Evolutionary conservation across 768 basidiomycete genomes (phyloP).

Genomic region (Pisolithus sp.): DNA sequence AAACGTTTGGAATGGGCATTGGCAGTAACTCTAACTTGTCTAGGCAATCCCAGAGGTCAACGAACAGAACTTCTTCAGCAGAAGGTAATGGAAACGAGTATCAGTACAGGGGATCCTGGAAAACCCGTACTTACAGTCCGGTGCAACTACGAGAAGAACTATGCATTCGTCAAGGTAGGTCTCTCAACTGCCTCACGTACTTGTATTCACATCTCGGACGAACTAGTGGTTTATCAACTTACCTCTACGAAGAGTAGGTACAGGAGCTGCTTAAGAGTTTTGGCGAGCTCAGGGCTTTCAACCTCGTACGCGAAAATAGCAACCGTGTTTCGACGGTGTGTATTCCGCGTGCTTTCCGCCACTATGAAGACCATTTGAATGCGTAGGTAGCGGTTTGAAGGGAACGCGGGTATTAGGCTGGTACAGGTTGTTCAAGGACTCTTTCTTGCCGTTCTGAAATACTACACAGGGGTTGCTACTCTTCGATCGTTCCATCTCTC

Average conservation of each 20-base stretch:
- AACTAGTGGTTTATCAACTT: constrained; percentile 73
- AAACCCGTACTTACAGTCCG: constrained; percentile 92
- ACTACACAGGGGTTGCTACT: too few species aligned
- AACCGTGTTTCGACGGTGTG: constrained; percentile 82
- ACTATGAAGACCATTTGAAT: too few species aligned
- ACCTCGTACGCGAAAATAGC: constrained; percentile 91
- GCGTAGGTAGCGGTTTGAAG: too few species aligned
- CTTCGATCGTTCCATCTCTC: too few species aligned
- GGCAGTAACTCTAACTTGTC: constrained; percentile 84
- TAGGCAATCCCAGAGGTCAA: constrained; percentile 81
- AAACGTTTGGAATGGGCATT: constrained; percentile 81
- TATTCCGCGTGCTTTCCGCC: not conserved
- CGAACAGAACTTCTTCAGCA: constrained; percentile 95
- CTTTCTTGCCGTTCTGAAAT: too few species aligned
- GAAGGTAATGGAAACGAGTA: constrained; percentile 91
- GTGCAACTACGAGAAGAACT: constrained; percentile 98
- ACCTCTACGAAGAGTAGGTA: constrained; percentile 97
- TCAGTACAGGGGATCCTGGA: constrained; percentile 77
- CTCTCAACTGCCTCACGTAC: not conserved
- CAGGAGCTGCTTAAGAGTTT: constrained; percentile 97
- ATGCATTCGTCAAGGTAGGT: constrained; percentile 93
- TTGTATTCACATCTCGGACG: constrained; percentile 7
- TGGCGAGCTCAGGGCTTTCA: constrained; percentile 96
- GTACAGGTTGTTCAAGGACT: too few species aligned
- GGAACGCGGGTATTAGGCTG: too few species aligned